Percentiles rank a stretch among this genome's conserved stretches.
phyloP scores from a whole-genome alignment of 192 early-diverging fungal genomes.

The Gryganskiella cystojenkinii region DNA sequence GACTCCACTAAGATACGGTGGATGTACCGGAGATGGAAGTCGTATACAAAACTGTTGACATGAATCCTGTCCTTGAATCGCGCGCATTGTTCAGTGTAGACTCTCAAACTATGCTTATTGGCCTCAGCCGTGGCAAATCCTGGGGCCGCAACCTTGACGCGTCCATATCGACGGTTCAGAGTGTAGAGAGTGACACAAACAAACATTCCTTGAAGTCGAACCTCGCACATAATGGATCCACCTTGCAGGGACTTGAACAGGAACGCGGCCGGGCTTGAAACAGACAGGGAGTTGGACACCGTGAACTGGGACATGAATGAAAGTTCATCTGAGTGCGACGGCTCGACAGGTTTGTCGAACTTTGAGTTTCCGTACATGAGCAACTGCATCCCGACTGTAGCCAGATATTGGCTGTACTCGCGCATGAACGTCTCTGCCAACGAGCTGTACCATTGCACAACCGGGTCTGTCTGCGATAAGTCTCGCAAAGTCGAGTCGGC shows the following conservation, averaged over 20 bases:
- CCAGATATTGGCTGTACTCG: conserved; percentile 66
- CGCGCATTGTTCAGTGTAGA: conserved; percentile 68
- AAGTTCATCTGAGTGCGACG: conserved; percentile 30
- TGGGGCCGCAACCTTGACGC: conserved; percentile 49
- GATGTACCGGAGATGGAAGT: conserved; percentile 67
- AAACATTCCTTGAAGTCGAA: conserved; percentile 64
- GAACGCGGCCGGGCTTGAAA: conserved; percentile 60
- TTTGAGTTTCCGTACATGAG: conserved; percentile 63
- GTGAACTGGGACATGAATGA: conserved; percentile 59
- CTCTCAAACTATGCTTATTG: conserved; percentile 57
- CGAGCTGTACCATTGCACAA: conserved; percentile 57
- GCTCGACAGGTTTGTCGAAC: conserved; percentile 45
- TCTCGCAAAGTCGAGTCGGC: no score
- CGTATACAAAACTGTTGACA: conserved; percentile 71
- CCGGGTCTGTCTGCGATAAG: conserved; percentile 28
- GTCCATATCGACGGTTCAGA: conserved; percentile 63
- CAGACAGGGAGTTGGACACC: conserved; percentile 51
- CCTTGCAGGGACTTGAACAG: conserved; percentile 64
- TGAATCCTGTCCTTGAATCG: conserved; percentile 67
- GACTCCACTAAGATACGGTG: conserved; percentile 56
- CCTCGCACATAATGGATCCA: conserved; percentile 70
- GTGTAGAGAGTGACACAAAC: conserved; percentile 69
- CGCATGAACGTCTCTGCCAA: conserved; percentile 61
- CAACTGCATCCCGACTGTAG: conserved; percentile 68
- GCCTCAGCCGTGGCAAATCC: conserved; percentile 52